Base-by-base conservation (phyloP, 2,329 filamentous ascomycete genomes). In the Atkinsonella hypoxylon region DNA sequence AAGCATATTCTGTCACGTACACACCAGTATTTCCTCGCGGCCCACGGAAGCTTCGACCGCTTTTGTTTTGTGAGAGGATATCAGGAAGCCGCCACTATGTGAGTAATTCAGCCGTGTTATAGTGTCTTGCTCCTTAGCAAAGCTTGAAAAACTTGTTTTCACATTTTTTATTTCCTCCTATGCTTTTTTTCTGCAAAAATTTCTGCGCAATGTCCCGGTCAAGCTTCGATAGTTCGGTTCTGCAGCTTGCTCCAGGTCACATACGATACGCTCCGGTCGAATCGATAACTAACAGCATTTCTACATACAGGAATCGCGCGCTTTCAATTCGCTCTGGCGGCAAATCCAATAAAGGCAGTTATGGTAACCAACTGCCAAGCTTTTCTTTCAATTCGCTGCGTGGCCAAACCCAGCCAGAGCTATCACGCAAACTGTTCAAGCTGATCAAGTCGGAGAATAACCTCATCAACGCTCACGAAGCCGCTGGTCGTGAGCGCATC, bases 371-470 rank as follows among this genome's bases (percentile, higher is more conserved):
- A 45, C 62, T 71, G 51, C 82, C 87, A 64, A 83, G 82, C 62
- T 95, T 97, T 73, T 86, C 83, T 53, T 85, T 97, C 72, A 82
- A 80, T 57, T 93, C 89, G 18, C 81, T 98, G 50, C 88, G 91
- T 48, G 89, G 89, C 51, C 81, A 83, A 46, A 79, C 85, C 59
- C 89, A 95, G 64, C 88, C 90, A 4, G 89, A 96, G 67, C 79
- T 96, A 30, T 89, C 87, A 60, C 89, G 87, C 68, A 87, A 85
- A 65, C 82, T 98, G 48, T 94, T 84, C 76, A 85, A 85, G 60
- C 78, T 98, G 54, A 95, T 97, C 75, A 98, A 98, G 73, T 87
- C 86, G 47, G 86, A 94, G 69, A 97, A 96, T 74, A 83, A 85
- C 63, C 83, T 90, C 36, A 89, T 97, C 61, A 76, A 78, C 47